These are phyloP conservation scores for Chrysosphaeria jannelii DNA, from an alignment of 2,329 filamentous ascomycete species.

Conservation along the genomic window DNA sequence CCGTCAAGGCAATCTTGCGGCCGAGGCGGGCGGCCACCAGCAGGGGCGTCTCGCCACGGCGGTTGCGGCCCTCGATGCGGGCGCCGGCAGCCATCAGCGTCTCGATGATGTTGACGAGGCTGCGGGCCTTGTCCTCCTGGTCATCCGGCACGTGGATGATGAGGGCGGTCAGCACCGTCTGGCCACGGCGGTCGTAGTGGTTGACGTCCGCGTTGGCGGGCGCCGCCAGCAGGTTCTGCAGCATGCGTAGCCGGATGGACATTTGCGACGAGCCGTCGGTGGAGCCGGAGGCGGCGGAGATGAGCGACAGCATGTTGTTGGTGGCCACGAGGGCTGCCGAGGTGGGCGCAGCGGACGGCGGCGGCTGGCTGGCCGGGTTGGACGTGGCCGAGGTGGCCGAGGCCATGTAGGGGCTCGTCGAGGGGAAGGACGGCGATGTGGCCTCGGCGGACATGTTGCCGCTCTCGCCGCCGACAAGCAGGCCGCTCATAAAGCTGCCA, in stretches of 20 bases:
- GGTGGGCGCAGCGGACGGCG: background rate
- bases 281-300: no score
- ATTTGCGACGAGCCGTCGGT: constrained; percentile 5
- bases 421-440: background rate
- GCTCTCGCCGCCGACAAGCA: constrained; percentile 2
- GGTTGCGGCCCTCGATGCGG: constrained; percentile 18
- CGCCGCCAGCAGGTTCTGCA: constrained; percentile 9
- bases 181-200: constrained; percentile 19
- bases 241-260: constrained; percentile 6
- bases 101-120: constrained; percentile 15
- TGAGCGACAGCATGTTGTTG: no score
- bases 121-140: constrained; percentile 15
- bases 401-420: constrained; percentile 1
- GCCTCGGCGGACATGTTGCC: constrained; percentile 1
- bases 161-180: constrained; percentile 25
- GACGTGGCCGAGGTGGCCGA: background rate
- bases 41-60: constrained; percentile 22
- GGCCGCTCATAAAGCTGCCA: constrained; percentile 3
- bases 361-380: background rate
- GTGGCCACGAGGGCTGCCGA: constrained; percentile 3
- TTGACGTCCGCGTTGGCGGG: constrained; percentile 15
- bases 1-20: constrained; percentile 18
- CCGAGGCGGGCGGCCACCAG: constrained; percentile 22
- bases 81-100: constrained; percentile 14
- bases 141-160: constrained; percentile 18